Conservation (phyloP, 2,329 filamentous ascomycete species). For the Immersiporthe knoxdaviesiana region DNA sequence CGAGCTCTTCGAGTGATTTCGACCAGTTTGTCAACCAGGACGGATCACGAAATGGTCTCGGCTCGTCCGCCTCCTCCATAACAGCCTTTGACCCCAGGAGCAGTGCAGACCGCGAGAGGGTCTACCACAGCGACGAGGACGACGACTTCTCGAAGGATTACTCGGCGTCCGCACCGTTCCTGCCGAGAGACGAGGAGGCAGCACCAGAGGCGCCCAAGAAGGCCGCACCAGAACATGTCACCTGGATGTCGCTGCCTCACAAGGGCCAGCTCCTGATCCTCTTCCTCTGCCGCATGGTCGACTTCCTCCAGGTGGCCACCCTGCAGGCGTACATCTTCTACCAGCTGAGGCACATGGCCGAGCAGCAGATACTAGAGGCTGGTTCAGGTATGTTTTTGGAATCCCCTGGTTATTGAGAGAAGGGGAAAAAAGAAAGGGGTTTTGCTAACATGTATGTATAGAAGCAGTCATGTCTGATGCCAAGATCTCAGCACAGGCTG, state of each 20-base stretch:
- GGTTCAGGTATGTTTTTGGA: constrained; percentile 21
- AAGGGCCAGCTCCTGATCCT: constrained; percentile 73
- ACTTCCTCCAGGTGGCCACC: constrained; percentile 73
- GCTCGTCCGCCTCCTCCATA: constrained; percentile 27
- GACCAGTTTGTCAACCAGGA: constrained; percentile 25
- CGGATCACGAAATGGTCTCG: constrained; percentile 1
- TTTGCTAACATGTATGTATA: background rate
- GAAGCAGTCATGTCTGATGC: constrained; percentile 53
- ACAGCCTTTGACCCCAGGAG: constrained; percentile 25
- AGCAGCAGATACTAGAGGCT: constrained; percentile 19
- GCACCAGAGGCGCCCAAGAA: constrained; percentile 33
- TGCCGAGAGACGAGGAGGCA: constrained; percentile 29
- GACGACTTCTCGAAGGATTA: constrained; percentile 23
- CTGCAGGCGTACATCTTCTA: constrained; percentile 76
- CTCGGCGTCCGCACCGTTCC: constrained; percentile 31
- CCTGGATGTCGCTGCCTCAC: constrained; percentile 71
- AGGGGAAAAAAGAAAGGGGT: too few relatives aligned
- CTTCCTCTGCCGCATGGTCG: constrained; percentile 70
- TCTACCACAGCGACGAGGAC: constrained; percentile 22
- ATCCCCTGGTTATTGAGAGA: too few relatives aligned
- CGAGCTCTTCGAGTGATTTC: constrained; percentile 13
- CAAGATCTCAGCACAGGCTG: constrained; percentile 68
- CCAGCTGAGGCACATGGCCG: constrained; percentile 68
- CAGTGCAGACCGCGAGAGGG: constrained; percentile 22
- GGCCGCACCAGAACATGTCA: constrained; percentile 44